Evolutionary conservation across 2,329 filamentous ascomycete genomes (phyloP).

Genomic region (Huntiella moniliformis): DNA sequence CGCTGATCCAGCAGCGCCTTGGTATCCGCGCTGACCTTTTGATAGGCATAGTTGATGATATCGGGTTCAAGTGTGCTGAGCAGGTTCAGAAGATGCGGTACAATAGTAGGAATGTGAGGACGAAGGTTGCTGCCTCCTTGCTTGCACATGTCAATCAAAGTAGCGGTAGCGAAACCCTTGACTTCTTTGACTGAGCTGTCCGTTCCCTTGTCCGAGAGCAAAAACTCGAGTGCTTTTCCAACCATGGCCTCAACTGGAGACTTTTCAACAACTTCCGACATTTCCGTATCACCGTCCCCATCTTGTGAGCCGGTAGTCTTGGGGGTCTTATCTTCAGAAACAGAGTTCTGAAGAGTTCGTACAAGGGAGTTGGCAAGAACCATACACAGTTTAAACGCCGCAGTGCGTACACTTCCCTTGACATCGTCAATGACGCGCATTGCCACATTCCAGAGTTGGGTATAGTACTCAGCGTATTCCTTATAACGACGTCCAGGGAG

Average conservation of each 20-base stretch:
- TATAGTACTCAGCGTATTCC: constrained; percentile 69
- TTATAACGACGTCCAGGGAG: constrained; percentile 60
- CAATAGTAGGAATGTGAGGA: constrained; percentile 63
- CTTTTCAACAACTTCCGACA: constrained; percentile 18
- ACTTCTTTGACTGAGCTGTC: constrained; percentile 82
- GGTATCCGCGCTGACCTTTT: constrained; percentile 72
- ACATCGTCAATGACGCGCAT: constrained; percentile 93
- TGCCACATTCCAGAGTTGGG: constrained; percentile 66
- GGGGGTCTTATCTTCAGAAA: constrained; percentile 21
- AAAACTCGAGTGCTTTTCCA: constrained; percentile 70
- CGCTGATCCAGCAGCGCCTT: constrained; percentile 81
- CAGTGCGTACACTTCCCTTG: constrained; percentile 69
- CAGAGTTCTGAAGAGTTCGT: constrained; percentile 64
- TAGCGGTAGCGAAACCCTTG: constrained; percentile 62
- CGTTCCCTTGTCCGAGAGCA: constrained; percentile 73
- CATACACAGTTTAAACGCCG: constrained; percentile 67
- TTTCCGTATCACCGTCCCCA: not conserved
- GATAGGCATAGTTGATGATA: constrained; percentile 77
- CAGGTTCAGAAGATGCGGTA: constrained; percentile 63
- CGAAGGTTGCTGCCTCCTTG: constrained; percentile 63
- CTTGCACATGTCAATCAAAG: constrained; percentile 76
- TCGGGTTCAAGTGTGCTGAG: constrained; percentile 80
- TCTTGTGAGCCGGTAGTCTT: not conserved
- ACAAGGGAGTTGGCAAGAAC: constrained; percentile 71
- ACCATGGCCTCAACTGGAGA: constrained; percentile 64